Evolutionary conservation across 1,139 yeast species (phyloP).

Genomic region (Kodamaea ohmeri): DNA sequence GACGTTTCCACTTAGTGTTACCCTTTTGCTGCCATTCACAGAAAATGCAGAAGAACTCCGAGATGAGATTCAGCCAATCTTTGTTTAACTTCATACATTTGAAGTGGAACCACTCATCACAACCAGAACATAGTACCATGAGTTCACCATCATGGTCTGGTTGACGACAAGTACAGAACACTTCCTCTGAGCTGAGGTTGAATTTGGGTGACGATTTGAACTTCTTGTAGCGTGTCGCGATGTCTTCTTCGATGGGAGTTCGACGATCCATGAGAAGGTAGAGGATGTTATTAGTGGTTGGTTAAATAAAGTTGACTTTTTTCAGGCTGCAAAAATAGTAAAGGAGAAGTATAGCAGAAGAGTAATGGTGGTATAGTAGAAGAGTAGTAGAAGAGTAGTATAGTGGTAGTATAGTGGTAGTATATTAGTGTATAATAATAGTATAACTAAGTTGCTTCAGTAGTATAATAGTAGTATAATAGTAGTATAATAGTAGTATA

Average conservation of each 20-base stretch:
- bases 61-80: conserved; percentile 56
- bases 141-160: conserved; percentile 76
- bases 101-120: conserved; percentile 96
- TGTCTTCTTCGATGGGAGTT: conserved; percentile 29
- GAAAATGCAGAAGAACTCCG: conserved; percentile 69
- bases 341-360: no score
- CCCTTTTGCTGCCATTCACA: conserved; percentile 55
- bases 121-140: conserved; percentile 92
- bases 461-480: no score
- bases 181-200: conserved; percentile 53
- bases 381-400: no score
- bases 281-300: not conserved
- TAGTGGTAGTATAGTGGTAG: no score
- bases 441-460: no score
- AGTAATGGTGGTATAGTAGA: no score
- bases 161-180: conserved; percentile 75
- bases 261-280: conserved; percentile 2
- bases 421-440: no score
- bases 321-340: no score
- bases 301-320: no score
- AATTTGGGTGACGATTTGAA: conserved; percentile 44
- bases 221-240: conserved; percentile 46
- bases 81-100: conserved; percentile 63
- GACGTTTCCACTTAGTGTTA: conserved; percentile 65
- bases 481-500: no score